Evolutionary conservation across 2,329 filamentous ascomycete genomes (phyloP).

Genomic region (Botrytis byssoidea): DNA sequence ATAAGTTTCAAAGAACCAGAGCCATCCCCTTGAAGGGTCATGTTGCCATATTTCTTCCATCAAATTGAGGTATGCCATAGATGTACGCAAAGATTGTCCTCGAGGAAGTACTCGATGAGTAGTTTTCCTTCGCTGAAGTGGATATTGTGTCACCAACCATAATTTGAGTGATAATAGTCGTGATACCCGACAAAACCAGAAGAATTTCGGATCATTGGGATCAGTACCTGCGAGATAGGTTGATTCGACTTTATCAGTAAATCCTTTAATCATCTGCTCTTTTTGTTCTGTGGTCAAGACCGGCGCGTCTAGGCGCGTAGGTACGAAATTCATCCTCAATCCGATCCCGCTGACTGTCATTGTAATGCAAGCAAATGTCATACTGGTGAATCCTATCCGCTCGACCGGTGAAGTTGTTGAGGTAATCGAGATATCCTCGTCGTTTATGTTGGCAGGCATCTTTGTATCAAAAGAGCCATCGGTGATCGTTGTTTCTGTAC

Average conservation of each 20-base stretch:
- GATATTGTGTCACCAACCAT: conserved; percentile 49
- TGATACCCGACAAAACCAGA: not conserved
- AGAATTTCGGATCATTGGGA: not conserved
- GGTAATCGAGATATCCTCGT: conserved; percentile 45
- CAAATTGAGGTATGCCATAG: conserved; percentile 42
- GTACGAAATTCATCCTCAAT: conserved; percentile 21
- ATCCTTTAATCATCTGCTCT: conserved; percentile 21
- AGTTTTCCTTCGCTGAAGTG: conserved; percentile 26
- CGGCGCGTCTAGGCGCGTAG: conserved; percentile 2
- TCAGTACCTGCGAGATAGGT: conserved; percentile 12
- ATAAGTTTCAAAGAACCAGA: conserved; percentile 51
- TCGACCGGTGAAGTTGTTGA: not conserved
- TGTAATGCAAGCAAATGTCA: conserved; percentile 24
- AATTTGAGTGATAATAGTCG: conserved; percentile 38
- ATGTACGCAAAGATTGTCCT: conserved; percentile 42
- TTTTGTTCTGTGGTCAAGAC: conserved; percentile 15
- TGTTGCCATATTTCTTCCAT: conserved; percentile 3
- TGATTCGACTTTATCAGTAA: conserved; percentile 9
- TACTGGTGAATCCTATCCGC: conserved; percentile 22
- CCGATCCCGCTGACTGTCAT: conserved; percentile 13
- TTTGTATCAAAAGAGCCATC: conserved; percentile 47
- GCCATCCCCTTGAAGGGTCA: conserved; percentile 41
- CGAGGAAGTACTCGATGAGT: conserved; percentile 7
- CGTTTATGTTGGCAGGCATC: conserved; percentile 52
- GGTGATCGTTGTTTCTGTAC: conserved; percentile 46